A percentile compares a stretch with the other conserved stretches of the same genome.
Evolutionary conservation across 176 grass and related monocot genomes (phyloP).

Genomic region (Thinopyrum elongatum): DNA sequence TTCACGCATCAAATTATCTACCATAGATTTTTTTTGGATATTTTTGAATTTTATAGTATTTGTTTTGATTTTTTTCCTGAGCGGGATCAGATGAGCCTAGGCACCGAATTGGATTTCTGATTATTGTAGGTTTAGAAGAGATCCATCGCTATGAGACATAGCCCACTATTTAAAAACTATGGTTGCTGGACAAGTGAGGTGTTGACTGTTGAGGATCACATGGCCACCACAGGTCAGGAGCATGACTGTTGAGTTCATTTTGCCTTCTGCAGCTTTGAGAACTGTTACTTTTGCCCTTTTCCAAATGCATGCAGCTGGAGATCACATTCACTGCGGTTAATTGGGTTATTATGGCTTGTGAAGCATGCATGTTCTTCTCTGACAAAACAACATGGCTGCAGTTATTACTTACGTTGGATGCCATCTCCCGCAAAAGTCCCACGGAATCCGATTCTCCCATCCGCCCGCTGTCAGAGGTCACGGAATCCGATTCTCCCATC

Average conservation of each 20-base stretch:
- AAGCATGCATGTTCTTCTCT: neutral
- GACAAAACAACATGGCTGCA: neutral
- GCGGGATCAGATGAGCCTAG: too few species aligned
- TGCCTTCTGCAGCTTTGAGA: neutral
- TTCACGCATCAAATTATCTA: too few species aligned
- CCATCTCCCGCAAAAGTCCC: neutral
- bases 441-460: neutral
- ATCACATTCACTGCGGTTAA: neutral
- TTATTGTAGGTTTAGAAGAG: too few species aligned
- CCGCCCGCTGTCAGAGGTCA: too few species aligned
- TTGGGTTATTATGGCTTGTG: neutral
- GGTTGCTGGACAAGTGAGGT: too few species aligned
- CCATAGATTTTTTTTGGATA: too few species aligned
- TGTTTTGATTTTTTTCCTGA: too few species aligned
- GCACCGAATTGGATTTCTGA: too few species aligned
- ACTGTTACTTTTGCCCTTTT: neutral
- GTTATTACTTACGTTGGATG: neutral
- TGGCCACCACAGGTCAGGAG: neutral
- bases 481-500: too few species aligned
- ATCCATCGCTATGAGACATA: too few species aligned
- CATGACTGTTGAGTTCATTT: neutral
- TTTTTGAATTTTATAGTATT: too few species aligned
- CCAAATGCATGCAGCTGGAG: neutral
- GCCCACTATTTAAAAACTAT: too few species aligned
- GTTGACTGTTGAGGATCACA: neutral